These are phyloP conservation scores for Corniculantispora saksenae DNA, from an alignment of 2,329 filamentous ascomycete species.

Conservation along the genomic window DNA sequence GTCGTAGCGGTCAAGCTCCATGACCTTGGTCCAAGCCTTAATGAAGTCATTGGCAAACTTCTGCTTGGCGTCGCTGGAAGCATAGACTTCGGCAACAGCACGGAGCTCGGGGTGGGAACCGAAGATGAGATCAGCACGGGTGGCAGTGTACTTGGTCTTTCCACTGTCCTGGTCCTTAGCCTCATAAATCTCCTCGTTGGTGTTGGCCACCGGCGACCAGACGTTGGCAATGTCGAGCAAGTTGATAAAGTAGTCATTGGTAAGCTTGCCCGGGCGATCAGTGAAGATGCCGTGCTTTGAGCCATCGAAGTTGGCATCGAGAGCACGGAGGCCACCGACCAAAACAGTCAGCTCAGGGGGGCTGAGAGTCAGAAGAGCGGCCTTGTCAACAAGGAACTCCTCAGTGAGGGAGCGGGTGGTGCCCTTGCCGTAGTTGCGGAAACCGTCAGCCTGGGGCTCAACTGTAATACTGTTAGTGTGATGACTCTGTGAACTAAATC, in stretches of 20 bases:
- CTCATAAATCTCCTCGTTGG: constrained; percentile 57
- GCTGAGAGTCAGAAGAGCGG: constrained; percentile 68
- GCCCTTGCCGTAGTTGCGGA: constrained; percentile 75
- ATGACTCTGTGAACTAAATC: no score
- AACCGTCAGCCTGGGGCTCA: constrained; percentile 70
- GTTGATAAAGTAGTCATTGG: constrained; percentile 83
- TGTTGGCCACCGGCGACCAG: constrained; percentile 52
- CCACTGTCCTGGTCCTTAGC: constrained; percentile 66
- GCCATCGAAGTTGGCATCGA: constrained; percentile 72
- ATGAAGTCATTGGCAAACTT: constrained; percentile 75
- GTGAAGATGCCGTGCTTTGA: constrained; percentile 70
- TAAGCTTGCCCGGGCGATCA: constrained; percentile 64
- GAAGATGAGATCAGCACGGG: constrained; percentile 69
- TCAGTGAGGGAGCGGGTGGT: constrained; percentile 63
- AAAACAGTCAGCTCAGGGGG: constrained; percentile 72
- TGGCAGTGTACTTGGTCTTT: constrained; percentile 67
- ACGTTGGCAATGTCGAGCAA: constrained; percentile 66
- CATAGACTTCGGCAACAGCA: constrained; percentile 71
- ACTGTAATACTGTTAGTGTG: constrained; percentile 33
- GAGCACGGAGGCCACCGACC: constrained; percentile 69
- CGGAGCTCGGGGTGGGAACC: constrained; percentile 73
- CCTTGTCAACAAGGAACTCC: constrained; percentile 70
- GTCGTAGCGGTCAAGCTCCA: constrained; percentile 73
- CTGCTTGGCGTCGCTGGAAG: constrained; percentile 55
- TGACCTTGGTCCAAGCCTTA: constrained; percentile 71